Percentiles rank a stretch among this genome's conserved stretches.
Conservation (phyloP, 192 early-diverging fungal genomes). For the Entomortierella lignicola region DNA sequence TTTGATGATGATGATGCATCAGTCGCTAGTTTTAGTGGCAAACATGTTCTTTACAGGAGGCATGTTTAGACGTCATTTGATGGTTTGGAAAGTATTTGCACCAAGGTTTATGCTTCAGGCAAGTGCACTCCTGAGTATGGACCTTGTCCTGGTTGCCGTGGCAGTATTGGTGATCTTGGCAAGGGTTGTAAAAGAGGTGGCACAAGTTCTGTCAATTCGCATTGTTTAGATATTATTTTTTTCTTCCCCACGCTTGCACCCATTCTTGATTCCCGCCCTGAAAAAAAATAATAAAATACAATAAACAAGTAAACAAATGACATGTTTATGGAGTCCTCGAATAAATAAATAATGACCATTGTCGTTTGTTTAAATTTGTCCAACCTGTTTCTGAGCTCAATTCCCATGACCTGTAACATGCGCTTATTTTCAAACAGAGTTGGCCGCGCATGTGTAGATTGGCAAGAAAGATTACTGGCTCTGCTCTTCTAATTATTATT, state of each 20-base stretch:
- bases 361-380: too few relatives aligned
- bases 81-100: slow-evolving; percentile 99
- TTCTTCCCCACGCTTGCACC: neutral
- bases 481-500: too few relatives aligned
- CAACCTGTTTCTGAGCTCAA: neutral
- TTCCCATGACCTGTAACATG: slow-evolving; percentile 2
- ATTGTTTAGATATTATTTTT: slow-evolving; percentile 23
- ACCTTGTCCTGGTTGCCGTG: slow-evolving; percentile 32
- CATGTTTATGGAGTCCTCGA: too few relatives aligned
- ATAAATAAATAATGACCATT: too few relatives aligned
- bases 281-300: too few relatives aligned
- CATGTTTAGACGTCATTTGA: slow-evolving; percentile 86
- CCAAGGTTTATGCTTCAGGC: slow-evolving; percentile 83
- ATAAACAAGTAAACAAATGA: too few relatives aligned
- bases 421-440: neutral
- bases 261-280: neutral
- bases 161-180: slow-evolving; percentile 31
- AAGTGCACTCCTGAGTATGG: slow-evolving; percentile 41
- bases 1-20: slow-evolving; percentile 61
- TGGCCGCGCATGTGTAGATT: neutral
- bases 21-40: slow-evolving; percentile 55
- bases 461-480: neutral
- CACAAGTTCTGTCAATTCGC: slow-evolving; percentile 14
- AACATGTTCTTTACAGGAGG: slow-evolving; percentile 70
- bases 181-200: slow-evolving; percentile 31